Evolutionary conservation across 345 rosid genomes (phyloP).

Genomic region (Melaleuca alternifolia): DNA sequence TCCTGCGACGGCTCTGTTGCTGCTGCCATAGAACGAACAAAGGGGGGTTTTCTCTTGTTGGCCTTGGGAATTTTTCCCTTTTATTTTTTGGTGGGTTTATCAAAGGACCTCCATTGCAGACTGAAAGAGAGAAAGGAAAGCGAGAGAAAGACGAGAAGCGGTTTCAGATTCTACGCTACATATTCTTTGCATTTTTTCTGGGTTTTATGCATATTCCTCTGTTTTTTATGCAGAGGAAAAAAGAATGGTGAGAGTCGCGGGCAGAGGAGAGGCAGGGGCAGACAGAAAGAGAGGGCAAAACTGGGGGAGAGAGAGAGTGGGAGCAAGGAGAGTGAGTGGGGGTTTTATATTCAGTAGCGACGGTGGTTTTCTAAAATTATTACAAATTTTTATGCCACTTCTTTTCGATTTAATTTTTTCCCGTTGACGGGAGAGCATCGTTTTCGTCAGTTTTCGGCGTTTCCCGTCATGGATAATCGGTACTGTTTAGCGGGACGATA

Average conservation of each 20-base stretch:
- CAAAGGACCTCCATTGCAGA: background rate
- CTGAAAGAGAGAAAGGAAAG: background rate
- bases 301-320: constrained; percentile 3
- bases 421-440: background rate
- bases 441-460: background rate
- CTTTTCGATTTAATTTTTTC: background rate
- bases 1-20: constrained; percentile 39
- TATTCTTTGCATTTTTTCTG: background rate
- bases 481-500: background rate
- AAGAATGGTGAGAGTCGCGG: constrained; percentile 19
- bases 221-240: constrained; percentile 21
- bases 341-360: background rate
- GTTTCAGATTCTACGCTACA: background rate
- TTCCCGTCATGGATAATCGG: background rate
- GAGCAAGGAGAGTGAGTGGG: constrained; percentile 12
- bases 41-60: background rate
- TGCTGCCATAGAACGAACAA: background rate
- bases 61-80: background rate
- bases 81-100: background rate
- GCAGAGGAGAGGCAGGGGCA: constrained; percentile 29
- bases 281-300: constrained; percentile 8
- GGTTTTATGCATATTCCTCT: background rate
- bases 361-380: background rate
- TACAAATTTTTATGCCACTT: background rate
- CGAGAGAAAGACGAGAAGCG: background rate